Evolutionary conservation across 441 rosid species (phyloP).

Genomic region (Populus trichocarpa): DNA sequence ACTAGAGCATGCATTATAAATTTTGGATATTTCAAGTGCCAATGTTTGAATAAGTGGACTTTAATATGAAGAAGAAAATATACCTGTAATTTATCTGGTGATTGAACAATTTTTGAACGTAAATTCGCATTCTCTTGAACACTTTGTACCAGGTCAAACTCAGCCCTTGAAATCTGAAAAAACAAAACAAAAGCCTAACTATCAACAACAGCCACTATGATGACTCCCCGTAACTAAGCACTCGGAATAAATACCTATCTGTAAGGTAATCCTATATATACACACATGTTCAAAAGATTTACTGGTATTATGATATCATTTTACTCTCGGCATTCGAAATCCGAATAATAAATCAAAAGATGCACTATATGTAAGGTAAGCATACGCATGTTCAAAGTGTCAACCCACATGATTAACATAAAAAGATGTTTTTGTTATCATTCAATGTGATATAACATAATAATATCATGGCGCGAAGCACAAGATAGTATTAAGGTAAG

Average conservation of each 20-base stretch:
- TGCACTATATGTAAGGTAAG: background rate
- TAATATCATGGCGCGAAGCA: background rate
- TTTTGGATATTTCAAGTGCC: background rate
- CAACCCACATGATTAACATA: background rate
- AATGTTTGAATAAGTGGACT: background rate
- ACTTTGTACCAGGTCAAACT: slow-evolving; percentile 72
- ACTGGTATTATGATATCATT: background rate
- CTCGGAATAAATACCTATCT: background rate
- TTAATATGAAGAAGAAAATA: background rate
- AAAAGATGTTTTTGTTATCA: background rate
- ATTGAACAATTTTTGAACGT: slow-evolving; percentile 80
- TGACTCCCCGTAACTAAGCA: background rate
- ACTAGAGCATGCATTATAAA: background rate
- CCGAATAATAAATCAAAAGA: background rate
- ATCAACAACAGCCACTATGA: slow-evolving; percentile 7
- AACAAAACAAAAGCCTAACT: slow-evolving; percentile 12
- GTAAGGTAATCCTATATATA: background rate
- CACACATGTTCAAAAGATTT: background rate
- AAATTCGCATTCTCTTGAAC: slow-evolving; percentile 81
- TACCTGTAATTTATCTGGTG: slow-evolving; percentile 95
- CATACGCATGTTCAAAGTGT: background rate
- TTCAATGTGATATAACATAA: background rate
- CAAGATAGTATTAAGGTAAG: background rate
- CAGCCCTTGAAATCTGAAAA: slow-evolving; percentile 68
- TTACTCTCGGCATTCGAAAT: background rate